These are phyloP conservation scores for Calonectria pteridis DNA, from an alignment of 2,329 filamentous ascomycete genomes.

Conservation along the genomic window DNA sequence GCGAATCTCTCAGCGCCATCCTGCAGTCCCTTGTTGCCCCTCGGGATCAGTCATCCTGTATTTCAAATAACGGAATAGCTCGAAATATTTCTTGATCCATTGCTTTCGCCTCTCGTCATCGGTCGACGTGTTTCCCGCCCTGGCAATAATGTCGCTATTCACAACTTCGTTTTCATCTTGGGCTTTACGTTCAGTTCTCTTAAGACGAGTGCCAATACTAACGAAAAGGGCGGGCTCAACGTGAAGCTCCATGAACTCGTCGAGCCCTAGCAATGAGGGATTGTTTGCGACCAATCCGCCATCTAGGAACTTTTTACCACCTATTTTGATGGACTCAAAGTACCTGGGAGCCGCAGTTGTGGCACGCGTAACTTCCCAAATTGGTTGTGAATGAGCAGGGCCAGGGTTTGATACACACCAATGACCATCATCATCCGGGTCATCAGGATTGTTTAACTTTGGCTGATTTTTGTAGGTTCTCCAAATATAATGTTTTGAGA, in stretches of 20 bases:
- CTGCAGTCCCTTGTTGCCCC: neutral
- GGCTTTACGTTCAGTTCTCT: neutral
- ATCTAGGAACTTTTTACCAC: neutral
- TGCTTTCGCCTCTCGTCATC: neutral
- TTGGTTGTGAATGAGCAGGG: neutral
- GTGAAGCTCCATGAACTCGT: neutral
- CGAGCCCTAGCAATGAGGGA: fast-evolving
- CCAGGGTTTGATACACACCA: neutral
- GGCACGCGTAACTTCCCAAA: slow-evolving; percentile 16
- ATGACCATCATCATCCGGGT: neutral
- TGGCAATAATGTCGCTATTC: neutral
- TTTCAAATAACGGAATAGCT: neutral
- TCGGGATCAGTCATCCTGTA: slow-evolving; percentile 3
- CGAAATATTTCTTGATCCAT: neutral
- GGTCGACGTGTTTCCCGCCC: fast-evolving
- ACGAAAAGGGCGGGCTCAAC: neutral
- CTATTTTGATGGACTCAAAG: slow-evolving; percentile 4
- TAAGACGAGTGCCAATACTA: slow-evolving; percentile 19
- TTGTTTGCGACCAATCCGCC: slow-evolving; percentile 22
- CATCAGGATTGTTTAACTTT: neutral
- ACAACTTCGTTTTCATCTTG: too few species aligned
- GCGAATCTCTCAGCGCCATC: neutral
- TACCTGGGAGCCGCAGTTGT: slow-evolving; percentile 6
- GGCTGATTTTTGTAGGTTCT: slow-evolving; percentile 1
- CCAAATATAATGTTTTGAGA: neutral